Evolutionary conservation across 2,329 filamentous ascomycete species (phyloP), one percentile per base, ranked within the genome.

Genomic region (Capronia americana): DNA sequence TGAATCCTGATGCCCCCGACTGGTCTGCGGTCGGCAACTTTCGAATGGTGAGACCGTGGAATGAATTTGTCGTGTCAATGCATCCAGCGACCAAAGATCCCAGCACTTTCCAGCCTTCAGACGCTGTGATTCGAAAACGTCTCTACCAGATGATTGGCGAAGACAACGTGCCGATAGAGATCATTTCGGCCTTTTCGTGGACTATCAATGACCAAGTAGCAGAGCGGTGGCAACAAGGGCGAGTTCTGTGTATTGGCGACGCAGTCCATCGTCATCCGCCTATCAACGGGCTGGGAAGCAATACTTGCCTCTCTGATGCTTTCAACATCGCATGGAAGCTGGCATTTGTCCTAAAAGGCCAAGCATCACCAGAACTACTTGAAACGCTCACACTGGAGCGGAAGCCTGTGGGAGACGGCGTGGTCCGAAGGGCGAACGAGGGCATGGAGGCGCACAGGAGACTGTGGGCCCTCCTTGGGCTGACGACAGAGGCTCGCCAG

Each of bases 31-130:
- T 77, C 26, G 75, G 73, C 3, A 76, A 86, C 67, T 77, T 83
- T 1, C 79, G 87, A n/a, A 88, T 89, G 86, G 85, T 89, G 2
- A 86, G 84, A 76, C 83, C 86, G 0, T 89, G 87, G 87, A 73
- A 83, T 68, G 84, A 89, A 76, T 89, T 86, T 86, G 79, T 86
- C 75, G 84, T 85, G 50, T 84, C 86, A 59, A 73, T 86, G 30
- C 75, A 86, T 17, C 81, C 30, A 17, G 51, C 83, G 0, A 70
- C 73, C 11, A 78, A 76, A 0, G 78, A 78, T 3, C 73, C 51
- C 48, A n/a, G 60, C 14, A 30, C 8, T 30, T 51, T 55, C 20
- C 50, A 61, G 38, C 63, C 63, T 4, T 32, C 24, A 72, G n/a
- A 76, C 79, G 79, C 64, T 75, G 77, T 57, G 17, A 28, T 65